Evolutionary conservation across 768 basidiomycete genomes (phyloP), one percentile per base, ranked within the genome.

Genomic region (Podaxis mareebaensis): DNA sequence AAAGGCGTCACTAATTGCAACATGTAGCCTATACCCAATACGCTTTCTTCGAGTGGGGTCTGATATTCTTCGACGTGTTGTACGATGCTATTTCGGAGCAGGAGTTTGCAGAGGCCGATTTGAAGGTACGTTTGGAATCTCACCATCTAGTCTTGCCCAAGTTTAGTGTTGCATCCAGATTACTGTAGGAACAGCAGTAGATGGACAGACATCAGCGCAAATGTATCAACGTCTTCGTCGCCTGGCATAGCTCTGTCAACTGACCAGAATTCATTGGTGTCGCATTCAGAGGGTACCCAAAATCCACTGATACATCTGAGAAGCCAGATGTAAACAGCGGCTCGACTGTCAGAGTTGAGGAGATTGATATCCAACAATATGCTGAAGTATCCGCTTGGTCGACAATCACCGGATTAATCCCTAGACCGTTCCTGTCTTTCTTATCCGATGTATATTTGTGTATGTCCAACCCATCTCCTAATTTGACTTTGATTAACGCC

Each of bases 21-120:
- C 6, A 12, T 52, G 1, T 68, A 93, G 94, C 95, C 11, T 96
- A 96, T 75, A 95, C 92, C 2, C 77, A 77, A 48, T 96, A 95
- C 69, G 85, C 89, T 51, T 89, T 95, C 75, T 91, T 92, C 68
- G 95, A 96, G 75, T 96, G 95, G 95, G 79, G 79, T 7, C 83
- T 94, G 53, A 92, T 94, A 60, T 70, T 89, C 57, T 78, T 89
- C 51, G 92, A 94, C 63, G 78, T 94, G 26, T 62, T 85, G 13
- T 93, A 86, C 67, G 92, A 94, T 70, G 86, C 91, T 0, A 73
- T 89, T n/a, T 69, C 83, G 1, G 84, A 81, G 60, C 74, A 79
- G 30, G 91, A 92, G 67, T 85, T 92, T 65, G 75, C 72, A 51
- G 77, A 81, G 44, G 77, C 79, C 4, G 76, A 82, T 63, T 67